phyloP scores from a whole-genome alignment of 176 grass and related monocot species.

The Secale cereale region DNA sequence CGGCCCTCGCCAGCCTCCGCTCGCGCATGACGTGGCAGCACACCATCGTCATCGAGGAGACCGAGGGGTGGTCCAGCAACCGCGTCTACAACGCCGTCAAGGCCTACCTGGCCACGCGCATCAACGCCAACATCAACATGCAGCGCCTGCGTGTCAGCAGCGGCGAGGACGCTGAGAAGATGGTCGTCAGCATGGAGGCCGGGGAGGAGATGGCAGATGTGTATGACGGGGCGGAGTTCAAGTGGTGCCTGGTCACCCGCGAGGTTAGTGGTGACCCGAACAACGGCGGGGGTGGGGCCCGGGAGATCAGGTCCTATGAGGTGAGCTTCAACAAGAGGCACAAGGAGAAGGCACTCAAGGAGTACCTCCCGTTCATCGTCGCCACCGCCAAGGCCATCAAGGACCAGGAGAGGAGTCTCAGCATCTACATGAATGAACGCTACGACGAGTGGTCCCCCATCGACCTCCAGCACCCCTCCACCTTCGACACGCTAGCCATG shows the following conservation, averaged over 20 bases:
- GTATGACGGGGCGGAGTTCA: slow-evolving; percentile 37
- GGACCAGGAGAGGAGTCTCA: slow-evolving; percentile 45
- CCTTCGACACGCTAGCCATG: slow-evolving; percentile 74
- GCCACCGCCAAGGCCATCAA: slow-evolving; percentile 53
- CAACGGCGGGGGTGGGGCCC: not conserved
- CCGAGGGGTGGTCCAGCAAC: slow-evolving; percentile 39
- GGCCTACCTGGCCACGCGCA: slow-evolving; percentile 35
- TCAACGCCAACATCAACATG: slow-evolving; percentile 21
- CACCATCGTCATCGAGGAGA: slow-evolving; percentile 59
- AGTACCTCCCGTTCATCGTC: slow-evolving; percentile 66
- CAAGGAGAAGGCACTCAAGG: slow-evolving; percentile 57
- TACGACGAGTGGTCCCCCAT: slow-evolving; percentile 46
- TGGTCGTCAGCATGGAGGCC: slow-evolving; percentile 32
- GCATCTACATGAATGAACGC: slow-evolving; percentile 55
- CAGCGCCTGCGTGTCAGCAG: slow-evolving; percentile 25
- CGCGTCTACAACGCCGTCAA: slow-evolving; percentile 21
- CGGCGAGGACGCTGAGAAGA: slow-evolving; percentile 15
- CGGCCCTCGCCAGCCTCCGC: slow-evolving; percentile 28
- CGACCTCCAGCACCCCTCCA: slow-evolving; percentile 75
- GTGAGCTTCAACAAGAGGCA: slow-evolving; percentile 69
- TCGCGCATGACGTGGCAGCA: slow-evolving; percentile 28
- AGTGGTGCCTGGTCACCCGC: slow-evolving; percentile 20
- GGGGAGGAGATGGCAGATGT: slow-evolving; percentile 50
- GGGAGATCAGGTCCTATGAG: slow-evolving; percentile 41
- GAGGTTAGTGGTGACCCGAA: not conserved